A percentile compares a stretch with the other conserved stretches of the same genome.
phyloP scores from a whole-genome alignment of 192 early-diverging fungal species.

The Coemansia sp. region DNA sequence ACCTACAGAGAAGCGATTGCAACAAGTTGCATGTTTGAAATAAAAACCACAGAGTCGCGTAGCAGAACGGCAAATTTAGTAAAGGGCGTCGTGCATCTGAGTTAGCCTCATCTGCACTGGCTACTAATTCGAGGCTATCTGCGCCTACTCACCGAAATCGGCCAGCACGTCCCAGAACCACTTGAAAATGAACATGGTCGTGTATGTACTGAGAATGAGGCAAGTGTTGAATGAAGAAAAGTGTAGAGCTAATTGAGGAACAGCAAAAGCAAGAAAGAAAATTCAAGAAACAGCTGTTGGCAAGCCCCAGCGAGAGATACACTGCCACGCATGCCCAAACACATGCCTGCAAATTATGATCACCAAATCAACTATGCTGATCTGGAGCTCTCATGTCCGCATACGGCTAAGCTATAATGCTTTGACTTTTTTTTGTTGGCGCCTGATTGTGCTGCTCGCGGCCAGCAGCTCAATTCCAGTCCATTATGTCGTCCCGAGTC shows the following conservation, averaged over 20 bases:
- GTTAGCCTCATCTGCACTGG: not conserved
- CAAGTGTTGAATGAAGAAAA: not conserved
- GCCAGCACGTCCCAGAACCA: slow-evolving; percentile 97
- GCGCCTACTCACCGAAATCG: slow-evolving; percentile 74
- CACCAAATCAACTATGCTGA: not conserved
- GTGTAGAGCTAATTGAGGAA: not conserved
- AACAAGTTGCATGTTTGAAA: not conserved
- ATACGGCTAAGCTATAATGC: not conserved
- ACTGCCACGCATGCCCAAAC: not conserved
- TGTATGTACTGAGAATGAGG: not conserved
- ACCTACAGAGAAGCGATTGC: slow-evolving; percentile 55
- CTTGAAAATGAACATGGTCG: slow-evolving; percentile 89
- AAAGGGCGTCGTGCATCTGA: not conserved
- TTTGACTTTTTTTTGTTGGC: not conserved
- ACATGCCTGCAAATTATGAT: not conserved
- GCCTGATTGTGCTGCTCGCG: not conserved
- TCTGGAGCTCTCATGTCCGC: not conserved
- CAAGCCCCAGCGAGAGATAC: no score
- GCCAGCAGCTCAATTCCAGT: not conserved
- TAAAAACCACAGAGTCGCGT: not conserved
- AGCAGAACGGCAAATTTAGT: not conserved
- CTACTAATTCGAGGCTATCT: not conserved
- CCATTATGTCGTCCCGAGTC: not conserved
- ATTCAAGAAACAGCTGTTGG: not conserved
- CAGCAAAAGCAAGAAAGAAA: not conserved